Evolutionary conservation across 768 basidiomycete species (phyloP).

Genomic region (Termitomyces sp.): DNA sequence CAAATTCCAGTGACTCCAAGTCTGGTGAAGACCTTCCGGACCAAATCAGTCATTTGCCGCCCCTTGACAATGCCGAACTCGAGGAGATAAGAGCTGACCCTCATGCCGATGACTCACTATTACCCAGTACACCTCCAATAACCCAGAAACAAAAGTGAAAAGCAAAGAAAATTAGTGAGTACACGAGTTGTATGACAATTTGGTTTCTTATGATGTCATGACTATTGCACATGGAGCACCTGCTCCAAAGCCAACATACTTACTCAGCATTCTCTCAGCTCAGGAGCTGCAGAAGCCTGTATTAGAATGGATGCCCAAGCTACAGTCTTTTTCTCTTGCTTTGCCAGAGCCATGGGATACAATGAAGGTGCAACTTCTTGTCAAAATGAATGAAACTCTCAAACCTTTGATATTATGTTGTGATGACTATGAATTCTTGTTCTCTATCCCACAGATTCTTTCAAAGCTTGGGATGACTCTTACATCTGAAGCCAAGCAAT

Average conservation of each 20-base stretch:
- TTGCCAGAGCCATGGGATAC: slow-evolving; percentile 2
- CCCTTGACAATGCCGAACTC: background rate
- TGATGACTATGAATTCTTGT: background rate
- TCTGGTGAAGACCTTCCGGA: background rate
- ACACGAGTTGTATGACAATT: too few relatives aligned
- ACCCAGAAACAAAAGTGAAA: background rate
- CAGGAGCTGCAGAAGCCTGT: background rate
- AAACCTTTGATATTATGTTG: background rate
- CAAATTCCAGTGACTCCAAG: background rate
- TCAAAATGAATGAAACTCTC: background rate
- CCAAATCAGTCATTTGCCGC: background rate
- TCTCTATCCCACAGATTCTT: background rate
- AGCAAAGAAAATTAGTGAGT: background rate
- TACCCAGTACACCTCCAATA: background rate
- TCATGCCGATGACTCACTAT: background rate
- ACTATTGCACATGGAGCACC: background rate
- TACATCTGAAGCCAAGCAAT: too few relatives aligned
- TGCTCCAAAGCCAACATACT: background rate
- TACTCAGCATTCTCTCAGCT: slow-evolving; percentile 1
- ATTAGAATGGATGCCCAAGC: background rate
- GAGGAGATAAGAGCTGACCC: background rate
- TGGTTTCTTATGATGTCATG: too few relatives aligned
- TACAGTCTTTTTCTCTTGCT: background rate
- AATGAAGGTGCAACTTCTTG: slow-evolving; percentile 1
- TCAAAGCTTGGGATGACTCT: background rate